Evolutionary conservation across 768 basidiomycete genomes (phyloP).

Genomic region (Lactarius hatsudake): DNA sequence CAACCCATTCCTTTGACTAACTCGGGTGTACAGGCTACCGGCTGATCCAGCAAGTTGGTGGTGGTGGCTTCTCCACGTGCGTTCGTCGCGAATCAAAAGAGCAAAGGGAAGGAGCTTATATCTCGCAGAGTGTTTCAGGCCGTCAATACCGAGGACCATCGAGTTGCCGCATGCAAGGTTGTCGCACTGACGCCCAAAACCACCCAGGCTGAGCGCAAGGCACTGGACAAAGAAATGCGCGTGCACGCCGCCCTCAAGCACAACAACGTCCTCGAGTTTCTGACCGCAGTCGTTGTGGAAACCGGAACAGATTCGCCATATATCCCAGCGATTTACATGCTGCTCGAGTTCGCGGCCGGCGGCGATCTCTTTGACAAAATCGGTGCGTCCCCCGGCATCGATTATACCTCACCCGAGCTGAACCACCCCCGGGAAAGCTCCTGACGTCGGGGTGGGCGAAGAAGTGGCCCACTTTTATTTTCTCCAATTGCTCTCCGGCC

Average conservation of each 20-base stretch:
- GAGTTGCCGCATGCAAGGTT: slow-evolving; percentile 86
- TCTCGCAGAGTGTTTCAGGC: slow-evolving; percentile 75
- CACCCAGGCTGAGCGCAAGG: slow-evolving; percentile 69
- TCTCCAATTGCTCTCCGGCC: slow-evolving; percentile 75
- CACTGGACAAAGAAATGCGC: slow-evolving; percentile 87
- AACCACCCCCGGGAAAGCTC: slow-evolving; percentile 49
- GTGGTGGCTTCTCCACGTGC: slow-evolving; percentile 84
- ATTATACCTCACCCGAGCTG: background rate
- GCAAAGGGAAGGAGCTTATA: background rate
- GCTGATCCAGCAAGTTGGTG: slow-evolving; percentile 74
- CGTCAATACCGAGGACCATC: slow-evolving; percentile 60
- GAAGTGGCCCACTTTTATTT: slow-evolving; percentile 92
- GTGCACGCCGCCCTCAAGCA: slow-evolving; percentile 83
- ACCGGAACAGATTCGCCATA: slow-evolving; percentile 49
- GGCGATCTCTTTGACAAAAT: slow-evolving; percentile 99
- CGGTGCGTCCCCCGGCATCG: slow-evolving; percentile 50
- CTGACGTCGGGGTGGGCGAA: slow-evolving; percentile 83
- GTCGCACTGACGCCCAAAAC: slow-evolving; percentile 62
- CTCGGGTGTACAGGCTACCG: slow-evolving; percentile 52
- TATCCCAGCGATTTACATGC: slow-evolving; percentile 84
- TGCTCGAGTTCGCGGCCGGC: slow-evolving; percentile 88
- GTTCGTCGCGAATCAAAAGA: background rate
- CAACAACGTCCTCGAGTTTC: slow-evolving; percentile 75
- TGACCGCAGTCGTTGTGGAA: slow-evolving; percentile 76
- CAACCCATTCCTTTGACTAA: background rate